Conservation (phyloP, 129 eudicot species). For the Escallonia herrerae region DNA sequence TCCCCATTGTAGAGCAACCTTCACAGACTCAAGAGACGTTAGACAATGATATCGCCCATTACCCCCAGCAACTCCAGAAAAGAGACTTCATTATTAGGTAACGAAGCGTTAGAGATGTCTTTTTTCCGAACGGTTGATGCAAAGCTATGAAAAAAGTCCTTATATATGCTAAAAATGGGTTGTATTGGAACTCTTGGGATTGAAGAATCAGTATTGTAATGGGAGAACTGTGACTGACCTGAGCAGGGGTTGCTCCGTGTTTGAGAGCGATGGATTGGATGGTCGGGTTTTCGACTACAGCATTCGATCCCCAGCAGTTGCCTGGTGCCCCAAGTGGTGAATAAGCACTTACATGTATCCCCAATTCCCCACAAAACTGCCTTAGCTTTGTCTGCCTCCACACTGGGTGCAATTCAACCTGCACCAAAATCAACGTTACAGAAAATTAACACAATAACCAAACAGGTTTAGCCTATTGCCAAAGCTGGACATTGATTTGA, state of each 20-base stretch:
- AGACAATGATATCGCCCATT: neutral
- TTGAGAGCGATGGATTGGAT: slow-evolving; percentile 45
- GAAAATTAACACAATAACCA: too few relatives aligned
- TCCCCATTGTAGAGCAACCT: slow-evolving; percentile 64
- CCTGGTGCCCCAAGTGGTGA: slow-evolving; percentile 66
- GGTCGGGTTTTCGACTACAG: slow-evolving; percentile 41
- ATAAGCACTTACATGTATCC: slow-evolving; percentile 57
- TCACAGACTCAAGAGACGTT: neutral
- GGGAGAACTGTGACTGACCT: slow-evolving; percentile 19
- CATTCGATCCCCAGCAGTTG: slow-evolving; percentile 58
- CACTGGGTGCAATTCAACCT: slow-evolving; percentile 82
- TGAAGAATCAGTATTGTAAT: too few relatives aligned
- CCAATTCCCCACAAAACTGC: slow-evolving; percentile 28
- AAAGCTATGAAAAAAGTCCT: too few relatives aligned
- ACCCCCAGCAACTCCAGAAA: too few relatives aligned
- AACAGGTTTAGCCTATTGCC: too few relatives aligned
- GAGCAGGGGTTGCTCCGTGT: slow-evolving; percentile 62
- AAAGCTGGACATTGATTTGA: too few relatives aligned
- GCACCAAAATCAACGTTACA: neutral
- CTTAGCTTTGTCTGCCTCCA: slow-evolving; percentile 65
- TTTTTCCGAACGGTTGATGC: too few relatives aligned
- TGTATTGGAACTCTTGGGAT: too few relatives aligned
- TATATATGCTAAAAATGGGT: too few relatives aligned
- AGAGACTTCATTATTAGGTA: too few relatives aligned
- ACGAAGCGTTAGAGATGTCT: too few relatives aligned